Base-by-base conservation (phyloP, 805 yeast genomes). In the Suhomyces faveliae region DNA sequence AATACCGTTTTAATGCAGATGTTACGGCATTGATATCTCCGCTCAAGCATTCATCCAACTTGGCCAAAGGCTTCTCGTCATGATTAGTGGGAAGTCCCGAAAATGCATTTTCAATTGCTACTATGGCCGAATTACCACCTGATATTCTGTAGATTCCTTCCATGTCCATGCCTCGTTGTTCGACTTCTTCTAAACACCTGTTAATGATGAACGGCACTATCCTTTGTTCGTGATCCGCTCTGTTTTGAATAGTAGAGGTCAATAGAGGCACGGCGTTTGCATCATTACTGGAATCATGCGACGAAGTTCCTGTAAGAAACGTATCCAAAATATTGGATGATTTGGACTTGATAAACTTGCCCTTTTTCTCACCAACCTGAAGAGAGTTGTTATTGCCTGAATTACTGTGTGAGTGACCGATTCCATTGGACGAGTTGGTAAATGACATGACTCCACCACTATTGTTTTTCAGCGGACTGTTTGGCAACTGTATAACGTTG, bases 61-160 rank as follows among this genome's bases (percentile, higher is more conserved):
- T 63, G 13, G 54, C 51, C 55, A 67, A 48, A 42, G 61, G 63
- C 47, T 61, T 68, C 11, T 70, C 76, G 52, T 68, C 75, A 12
- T 56, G 52, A 19, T 59, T 63, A 10, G 60, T 57, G 3, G 64
- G 47, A 8, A 59, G 51, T n/a, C 62, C 66, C 3, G 67, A 62
- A 56, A 73, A 73, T 1, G 76, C 72, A 44, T 62, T 65, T 50
- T 71, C 77, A 41, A 73, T 68, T n/a, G 72, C 64, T 20, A 78
- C 80, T 46, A 84, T 77, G 42, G 86, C 85, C 7, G 89, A 77
- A 52, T 83, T 78, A 4, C 89, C 87, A 1, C 96, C 99, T 40
- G 95, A 85, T 55, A 91, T 85, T 55, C 99, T 76, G 69, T 94
- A 94, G 29, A 94, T 78, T 7, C 99, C 99, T 66, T 91, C 98